A percentile compares a stretch with the other conserved stretches of the same genome.
These are phyloP conservation scores for Puccinia novopanici DNA, from an alignment of 1,284 basidiomycete species.

Conservation along the genomic window DNA sequence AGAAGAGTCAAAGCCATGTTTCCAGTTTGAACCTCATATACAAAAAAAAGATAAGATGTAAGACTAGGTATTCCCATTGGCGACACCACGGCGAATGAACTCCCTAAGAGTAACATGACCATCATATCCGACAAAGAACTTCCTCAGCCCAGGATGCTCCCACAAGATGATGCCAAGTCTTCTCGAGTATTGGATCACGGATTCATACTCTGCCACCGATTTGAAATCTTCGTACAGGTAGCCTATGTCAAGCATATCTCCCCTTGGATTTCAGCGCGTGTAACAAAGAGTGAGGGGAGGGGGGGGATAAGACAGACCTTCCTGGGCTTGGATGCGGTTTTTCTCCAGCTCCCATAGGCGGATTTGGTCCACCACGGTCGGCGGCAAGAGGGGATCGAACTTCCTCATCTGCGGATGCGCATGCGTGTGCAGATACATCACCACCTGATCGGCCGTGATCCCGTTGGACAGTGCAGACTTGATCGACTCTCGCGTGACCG, in stretches of 20 bases:
- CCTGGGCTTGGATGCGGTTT: constrained; percentile 81
- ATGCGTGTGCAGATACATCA: constrained; percentile 88
- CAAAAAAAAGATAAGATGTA: neutral
- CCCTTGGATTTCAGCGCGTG: neutral
- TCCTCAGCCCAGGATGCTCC: constrained; percentile 69
- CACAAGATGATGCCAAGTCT: constrained; percentile 76
- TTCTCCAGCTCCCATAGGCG: constrained; percentile 96
- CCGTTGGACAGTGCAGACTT: constrained; percentile 91
- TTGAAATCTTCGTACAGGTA: constrained; percentile 85
- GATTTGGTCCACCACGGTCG: constrained; percentile 97
- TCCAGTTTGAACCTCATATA: neutral
- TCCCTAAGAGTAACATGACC: constrained; percentile 76
- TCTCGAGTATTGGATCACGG: constrained; percentile 80
- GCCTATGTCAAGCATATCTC: constrained; percentile 62
- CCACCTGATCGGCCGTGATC: constrained; percentile 97
- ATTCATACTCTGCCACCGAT: constrained; percentile 80
- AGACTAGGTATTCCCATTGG: constrained; percentile 32
- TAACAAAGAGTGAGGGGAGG: too few species aligned
- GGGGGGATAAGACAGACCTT: constrained; percentile 66
- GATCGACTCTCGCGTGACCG: constrained; percentile 90
- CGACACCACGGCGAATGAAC: constrained; percentile 64
- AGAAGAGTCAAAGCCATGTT: too few species aligned
- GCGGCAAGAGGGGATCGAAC: constrained; percentile 83
- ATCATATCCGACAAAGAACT: constrained; percentile 79
- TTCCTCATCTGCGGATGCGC: constrained; percentile 96